A percentile compares a stretch with the other conserved stretches of the same genome.
These are phyloP conservation scores for Wallacemonas sp. DNA, from an alignment of 208 protist genomes.

Conservation along the genomic window DNA sequence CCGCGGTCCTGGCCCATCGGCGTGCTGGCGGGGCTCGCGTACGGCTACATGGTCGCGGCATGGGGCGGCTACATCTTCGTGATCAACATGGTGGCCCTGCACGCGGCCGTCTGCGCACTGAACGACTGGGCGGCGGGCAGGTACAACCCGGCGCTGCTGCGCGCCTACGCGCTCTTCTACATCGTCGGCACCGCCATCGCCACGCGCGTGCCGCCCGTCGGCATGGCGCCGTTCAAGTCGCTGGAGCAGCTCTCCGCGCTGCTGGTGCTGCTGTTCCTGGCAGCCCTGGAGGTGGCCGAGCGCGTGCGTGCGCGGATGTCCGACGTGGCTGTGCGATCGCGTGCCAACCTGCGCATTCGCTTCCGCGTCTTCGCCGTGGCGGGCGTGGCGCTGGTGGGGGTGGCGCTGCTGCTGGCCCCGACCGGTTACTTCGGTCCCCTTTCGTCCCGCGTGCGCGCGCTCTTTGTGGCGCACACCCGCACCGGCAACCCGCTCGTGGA, in stretches of 20 bases:
- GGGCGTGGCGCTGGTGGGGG: slow-evolving; percentile 22
- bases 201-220: no score
- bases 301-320: slow-evolving; percentile 62
- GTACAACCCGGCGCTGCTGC: slow-evolving; percentile 90
- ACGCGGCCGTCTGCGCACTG: slow-evolving; percentile 91
- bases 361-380: slow-evolving; percentile 31
- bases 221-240: no score
- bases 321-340: slow-evolving; percentile 29
- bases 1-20: slow-evolving; percentile 51
- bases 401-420: slow-evolving; percentile 35
- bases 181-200: no score
- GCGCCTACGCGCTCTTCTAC: slow-evolving; percentile 94
- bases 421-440: slow-evolving; percentile 45
- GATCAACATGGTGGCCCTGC: slow-evolving; percentile 96
- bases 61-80: slow-evolving; percentile 99
- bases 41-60: slow-evolving; percentile 91
- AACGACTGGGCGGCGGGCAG: slow-evolving; percentile 62
- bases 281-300: slow-evolving; percentile 95
- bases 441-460: slow-evolving; percentile 59
- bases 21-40: slow-evolving; percentile 61
- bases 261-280: slow-evolving; percentile 94
- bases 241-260: no score
- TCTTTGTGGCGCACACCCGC: slow-evolving; percentile 73
- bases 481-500: slow-evolving; percentile 83
- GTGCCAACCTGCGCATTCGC: slow-evolving; percentile 32